A percentile compares a stretch with the other conserved stretches of the same genome.
Conservation (phyloP, 768 basidiomycete genomes). For the Vararia minispora region DNA sequence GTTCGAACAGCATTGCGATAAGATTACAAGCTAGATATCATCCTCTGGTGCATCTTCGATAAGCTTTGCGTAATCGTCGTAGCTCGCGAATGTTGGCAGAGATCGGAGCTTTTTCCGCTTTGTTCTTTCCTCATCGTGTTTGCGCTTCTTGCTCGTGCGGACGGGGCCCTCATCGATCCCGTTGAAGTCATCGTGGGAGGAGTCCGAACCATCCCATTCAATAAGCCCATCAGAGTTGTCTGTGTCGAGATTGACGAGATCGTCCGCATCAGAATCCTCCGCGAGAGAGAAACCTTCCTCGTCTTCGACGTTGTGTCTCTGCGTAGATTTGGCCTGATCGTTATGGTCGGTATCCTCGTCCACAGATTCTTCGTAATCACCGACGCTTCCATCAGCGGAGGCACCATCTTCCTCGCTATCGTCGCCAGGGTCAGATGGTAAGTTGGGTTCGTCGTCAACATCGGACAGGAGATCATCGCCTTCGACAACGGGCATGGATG, state of each 20-base stretch:
- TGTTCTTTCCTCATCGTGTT: slow-evolving; percentile 26
- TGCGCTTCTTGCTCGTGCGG: slow-evolving; percentile 34
- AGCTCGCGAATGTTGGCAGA: slow-evolving; percentile 75
- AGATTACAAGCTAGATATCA: slow-evolving; percentile 45
- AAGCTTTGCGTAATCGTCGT: slow-evolving; percentile 78
- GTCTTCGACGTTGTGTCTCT: slow-evolving; percentile 26
- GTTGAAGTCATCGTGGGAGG: slow-evolving; percentile 28
- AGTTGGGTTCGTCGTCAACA: slow-evolving; percentile 18
- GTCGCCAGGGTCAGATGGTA: slow-evolving; percentile 17
- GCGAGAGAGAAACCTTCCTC: slow-evolving; percentile 41
- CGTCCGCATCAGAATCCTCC: slow-evolving; percentile 64
- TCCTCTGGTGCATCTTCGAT: slow-evolving; percentile 74
- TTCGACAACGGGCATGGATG: slow-evolving; percentile 55
- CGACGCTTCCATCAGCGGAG: too few relatives aligned
- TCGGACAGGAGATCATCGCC: slow-evolving; percentile 19
- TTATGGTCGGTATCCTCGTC: slow-evolving; percentile 20
- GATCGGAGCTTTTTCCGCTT: slow-evolving; percentile 60
- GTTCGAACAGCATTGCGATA: too few relatives aligned
- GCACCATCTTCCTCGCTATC: slow-evolving; percentile 20
- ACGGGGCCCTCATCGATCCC: slow-evolving; percentile 19
- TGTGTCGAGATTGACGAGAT: slow-evolving; percentile 47
- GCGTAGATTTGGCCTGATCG: slow-evolving; percentile 17
- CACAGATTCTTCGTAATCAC: slow-evolving; percentile 16
- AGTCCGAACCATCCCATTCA: slow-evolving; percentile 47
- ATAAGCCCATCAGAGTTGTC: slow-evolving; percentile 47